Percentiles rank a stretch among this genome's conserved stretches.
phyloP scores from a whole-genome alignment of 2,329 filamentous ascomycete genomes.

The Amphichorda felina region DNA sequence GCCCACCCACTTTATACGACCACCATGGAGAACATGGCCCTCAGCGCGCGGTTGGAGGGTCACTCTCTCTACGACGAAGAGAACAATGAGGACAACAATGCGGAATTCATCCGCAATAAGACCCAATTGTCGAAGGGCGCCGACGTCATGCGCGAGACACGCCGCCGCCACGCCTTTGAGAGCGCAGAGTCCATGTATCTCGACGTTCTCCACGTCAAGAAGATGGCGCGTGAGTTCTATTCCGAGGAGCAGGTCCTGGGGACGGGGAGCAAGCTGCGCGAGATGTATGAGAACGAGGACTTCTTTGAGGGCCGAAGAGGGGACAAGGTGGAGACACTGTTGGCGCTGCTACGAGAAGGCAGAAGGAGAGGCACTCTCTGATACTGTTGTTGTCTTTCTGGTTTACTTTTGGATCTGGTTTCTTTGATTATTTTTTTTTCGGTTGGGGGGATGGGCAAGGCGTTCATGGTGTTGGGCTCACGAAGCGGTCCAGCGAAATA shows the following conservation, averaged over 20 bases:
- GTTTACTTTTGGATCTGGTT: too few relatives aligned
- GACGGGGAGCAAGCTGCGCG: constrained; percentile 11
- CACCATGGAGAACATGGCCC: constrained; percentile 11
- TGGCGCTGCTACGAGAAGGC: constrained; percentile 5
- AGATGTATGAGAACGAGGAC: constrained; percentile 15
- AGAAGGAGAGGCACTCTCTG: constrained; percentile 6
- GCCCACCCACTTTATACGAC: constrained; percentile 11
- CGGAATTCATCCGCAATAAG: too few relatives aligned
- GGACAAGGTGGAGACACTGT: constrained; percentile 8
- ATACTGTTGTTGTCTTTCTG: too few relatives aligned
- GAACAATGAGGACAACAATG: too few relatives aligned
- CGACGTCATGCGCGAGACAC: neutral
- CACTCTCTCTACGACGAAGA: constrained; percentile 5
- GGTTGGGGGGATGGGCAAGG: too few relatives aligned
- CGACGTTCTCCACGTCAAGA: constrained; percentile 11
- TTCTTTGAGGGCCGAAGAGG: constrained; percentile 10
- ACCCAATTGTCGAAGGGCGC: too few relatives aligned
- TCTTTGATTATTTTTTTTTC: too few relatives aligned
- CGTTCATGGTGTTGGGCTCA: too few relatives aligned
- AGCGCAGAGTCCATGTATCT: constrained; percentile 13
- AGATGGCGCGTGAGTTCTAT: constrained; percentile 11
- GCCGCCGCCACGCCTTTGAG: constrained; percentile 7
- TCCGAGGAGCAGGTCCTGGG: constrained; percentile 9
- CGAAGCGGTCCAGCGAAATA: neutral
- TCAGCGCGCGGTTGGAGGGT: constrained; percentile 8